Evolutionary conservation across 768 basidiomycete genomes (phyloP).

Genomic region (Lactarius hatsudake): DNA sequence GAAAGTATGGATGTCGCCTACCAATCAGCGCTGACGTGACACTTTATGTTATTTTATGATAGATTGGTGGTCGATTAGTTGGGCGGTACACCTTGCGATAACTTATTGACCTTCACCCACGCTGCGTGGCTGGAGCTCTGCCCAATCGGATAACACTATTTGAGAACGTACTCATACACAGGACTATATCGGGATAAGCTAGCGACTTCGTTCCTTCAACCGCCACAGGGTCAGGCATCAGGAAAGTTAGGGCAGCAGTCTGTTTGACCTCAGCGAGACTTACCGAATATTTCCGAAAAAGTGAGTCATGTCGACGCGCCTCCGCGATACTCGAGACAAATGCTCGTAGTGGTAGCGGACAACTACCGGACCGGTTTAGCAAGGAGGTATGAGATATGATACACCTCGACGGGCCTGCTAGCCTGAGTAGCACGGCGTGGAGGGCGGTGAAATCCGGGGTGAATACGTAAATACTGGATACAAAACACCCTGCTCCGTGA

Average conservation of each 20-base stretch:
- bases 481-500: too few relatives aligned
- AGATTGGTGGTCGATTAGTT: neutral
- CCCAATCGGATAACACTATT: neutral
- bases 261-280: neutral
- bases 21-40: neutral
- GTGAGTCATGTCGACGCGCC: neutral
- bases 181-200: neutral
- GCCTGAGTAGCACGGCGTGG: too few relatives aligned
- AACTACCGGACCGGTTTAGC: neutral
- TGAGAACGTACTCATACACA: neutral
- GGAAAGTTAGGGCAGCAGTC: neutral
- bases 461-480: too few relatives aligned
- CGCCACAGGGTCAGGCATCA: neutral
- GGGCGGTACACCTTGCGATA: neutral
- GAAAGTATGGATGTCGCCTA: neutral
- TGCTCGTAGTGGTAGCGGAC: neutral
- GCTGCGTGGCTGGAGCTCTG: neutral
- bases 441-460: too few relatives aligned
- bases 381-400: neutral
- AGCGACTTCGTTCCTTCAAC: neutral
- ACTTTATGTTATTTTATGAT: neutral
- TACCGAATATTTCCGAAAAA: neutral
- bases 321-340: neutral
- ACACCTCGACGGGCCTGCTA: too few relatives aligned
- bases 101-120: neutral